Conservation (phyloP, 371 early-diverging fungal genomes). For the Mucor irregularis region DNA sequence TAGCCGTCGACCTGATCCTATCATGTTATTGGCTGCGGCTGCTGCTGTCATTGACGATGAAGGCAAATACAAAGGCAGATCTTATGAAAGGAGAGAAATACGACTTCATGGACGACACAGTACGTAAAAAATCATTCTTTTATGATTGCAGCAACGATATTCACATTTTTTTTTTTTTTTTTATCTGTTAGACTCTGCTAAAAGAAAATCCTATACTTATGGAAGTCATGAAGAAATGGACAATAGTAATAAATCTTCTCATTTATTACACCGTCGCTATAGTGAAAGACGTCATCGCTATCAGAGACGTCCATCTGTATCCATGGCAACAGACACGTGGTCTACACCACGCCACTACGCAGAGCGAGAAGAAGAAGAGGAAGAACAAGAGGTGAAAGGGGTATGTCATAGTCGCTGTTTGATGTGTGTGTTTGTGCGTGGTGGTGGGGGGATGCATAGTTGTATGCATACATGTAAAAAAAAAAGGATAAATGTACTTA, state of each 20-base stretch:
- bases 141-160: too few species aligned
- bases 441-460: too few species aligned
- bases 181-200: conserved; percentile 1
- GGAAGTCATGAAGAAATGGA: conserved; percentile 3
- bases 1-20: conserved; percentile 41
- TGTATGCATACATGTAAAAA: too few species aligned
- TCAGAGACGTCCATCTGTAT: conserved; percentile 14
- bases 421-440: too few species aligned
- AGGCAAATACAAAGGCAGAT: conserved; percentile 22
- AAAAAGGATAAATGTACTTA: too few species aligned
- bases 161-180: too few species aligned
- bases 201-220: conserved; percentile 20
- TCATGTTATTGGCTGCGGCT: conserved; percentile 48
- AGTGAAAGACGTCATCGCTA: conserved; percentile 21
- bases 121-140: not conserved
- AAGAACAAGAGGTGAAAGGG: conserved; percentile 12
- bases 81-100: conserved; percentile 27
- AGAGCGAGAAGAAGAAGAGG: conserved; percentile 3
- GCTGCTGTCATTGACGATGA: conserved; percentile 42
- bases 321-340: conserved; percentile 13
- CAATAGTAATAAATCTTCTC: not conserved
- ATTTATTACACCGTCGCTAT: conserved; percentile 8
- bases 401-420: not conserved
- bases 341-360: not conserved
- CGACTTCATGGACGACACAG: conserved; percentile 20